Conservation (phyloP, 179 eudicot species). For the Drosera spatulata region DNA sequence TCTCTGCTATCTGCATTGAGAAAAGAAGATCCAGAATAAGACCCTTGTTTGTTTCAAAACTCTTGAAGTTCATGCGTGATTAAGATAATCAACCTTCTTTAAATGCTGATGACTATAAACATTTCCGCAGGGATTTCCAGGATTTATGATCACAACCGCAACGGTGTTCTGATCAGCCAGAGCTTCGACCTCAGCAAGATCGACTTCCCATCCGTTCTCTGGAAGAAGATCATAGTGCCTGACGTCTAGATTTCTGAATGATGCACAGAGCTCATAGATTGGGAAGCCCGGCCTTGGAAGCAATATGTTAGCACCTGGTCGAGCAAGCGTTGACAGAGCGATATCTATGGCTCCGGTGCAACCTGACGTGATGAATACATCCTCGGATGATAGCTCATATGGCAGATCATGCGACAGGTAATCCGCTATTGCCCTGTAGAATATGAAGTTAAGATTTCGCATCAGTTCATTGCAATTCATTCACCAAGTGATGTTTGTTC, state of each 20-base stretch:
- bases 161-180: constrained; percentile 63
- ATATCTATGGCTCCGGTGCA: constrained; percentile 91
- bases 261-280: constrained; percentile 63
- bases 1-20: constrained; percentile 71
- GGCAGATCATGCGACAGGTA: constrained; percentile 81
- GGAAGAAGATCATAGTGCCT: constrained; percentile 66
- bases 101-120: constrained; percentile 60
- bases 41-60: too few relatives aligned
- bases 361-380: constrained; percentile 77
- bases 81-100: constrained; percentile 13
- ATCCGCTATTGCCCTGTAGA: constrained; percentile 67
- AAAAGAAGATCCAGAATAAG: neutral
- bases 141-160: constrained; percentile 78
- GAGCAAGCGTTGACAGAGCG: constrained; percentile 42
- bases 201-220: constrained; percentile 62
- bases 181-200: constrained; percentile 40
- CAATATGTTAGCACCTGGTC: constrained; percentile 74
- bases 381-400: constrained; percentile 44
- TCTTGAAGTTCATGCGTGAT: too few relatives aligned
- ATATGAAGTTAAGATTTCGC: neutral
- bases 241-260: constrained; percentile 56
- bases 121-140: constrained; percentile 93
- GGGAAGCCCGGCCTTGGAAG: constrained; percentile 89
- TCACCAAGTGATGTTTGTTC: neutral
- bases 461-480: neutral